These are phyloP conservation scores for Candida labiduridarum DNA, from an alignment of 1,139 yeast genomes.

Conservation along the genomic window DNA sequence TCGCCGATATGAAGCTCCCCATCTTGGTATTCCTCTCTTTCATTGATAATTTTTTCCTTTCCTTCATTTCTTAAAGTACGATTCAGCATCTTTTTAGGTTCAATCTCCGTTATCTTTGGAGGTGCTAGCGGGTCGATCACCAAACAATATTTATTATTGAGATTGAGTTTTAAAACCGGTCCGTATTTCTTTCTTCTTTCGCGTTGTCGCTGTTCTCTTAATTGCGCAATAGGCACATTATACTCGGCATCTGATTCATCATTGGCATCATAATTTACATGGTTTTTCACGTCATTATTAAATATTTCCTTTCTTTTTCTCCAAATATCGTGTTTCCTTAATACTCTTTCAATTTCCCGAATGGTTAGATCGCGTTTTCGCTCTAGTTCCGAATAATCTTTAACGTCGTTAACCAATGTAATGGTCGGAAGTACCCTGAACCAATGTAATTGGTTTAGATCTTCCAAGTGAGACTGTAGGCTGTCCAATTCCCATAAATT, in stretches of 20 bases:
- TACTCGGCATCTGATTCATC: constrained; percentile 17
- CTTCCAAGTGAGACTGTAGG: constrained; percentile 45
- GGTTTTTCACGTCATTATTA: constrained; percentile 27
- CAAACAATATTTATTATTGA: constrained; percentile 32
- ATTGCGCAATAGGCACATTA: constrained; percentile 23
- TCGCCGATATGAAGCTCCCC: not conserved
- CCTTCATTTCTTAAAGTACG: not conserved
- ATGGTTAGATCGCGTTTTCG: constrained; percentile 54
- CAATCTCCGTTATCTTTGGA: constrained; percentile 22
- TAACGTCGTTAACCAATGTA: constrained; percentile 53
- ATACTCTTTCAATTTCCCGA: constrained; percentile 48
- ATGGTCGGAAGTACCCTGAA: constrained; percentile 48
- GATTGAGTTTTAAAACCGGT: constrained; percentile 27
- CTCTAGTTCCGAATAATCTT: constrained; percentile 50
- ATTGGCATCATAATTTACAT: constrained; percentile 3
- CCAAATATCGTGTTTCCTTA: constrained; percentile 52
- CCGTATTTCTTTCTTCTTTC: constrained; percentile 25
- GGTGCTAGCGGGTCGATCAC: constrained; percentile 34
- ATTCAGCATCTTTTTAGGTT: not conserved
- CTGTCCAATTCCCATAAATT: constrained; percentile 54
- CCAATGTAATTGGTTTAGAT: constrained; percentile 61
- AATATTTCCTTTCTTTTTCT: constrained; percentile 33
- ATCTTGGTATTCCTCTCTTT: not conserved
- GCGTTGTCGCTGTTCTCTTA: constrained; percentile 22
- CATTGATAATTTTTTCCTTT: not conserved